Conservation (phyloP, 2,329 filamentous ascomycete genomes). For the Myriosclerotinia curreyana region DNA sequence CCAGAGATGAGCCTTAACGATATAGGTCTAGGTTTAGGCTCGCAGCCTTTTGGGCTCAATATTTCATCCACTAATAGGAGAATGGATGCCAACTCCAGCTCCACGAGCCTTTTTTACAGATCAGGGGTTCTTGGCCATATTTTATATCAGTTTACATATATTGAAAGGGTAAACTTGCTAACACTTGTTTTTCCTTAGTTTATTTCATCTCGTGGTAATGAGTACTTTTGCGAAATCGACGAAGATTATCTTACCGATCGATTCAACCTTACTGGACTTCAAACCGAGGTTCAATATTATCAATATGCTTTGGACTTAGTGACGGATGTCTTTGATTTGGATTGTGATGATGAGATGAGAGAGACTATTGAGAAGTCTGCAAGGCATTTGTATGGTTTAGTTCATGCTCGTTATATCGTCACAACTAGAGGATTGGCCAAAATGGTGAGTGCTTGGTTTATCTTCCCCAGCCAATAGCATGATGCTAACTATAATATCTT, state of each 20-base stretch:
- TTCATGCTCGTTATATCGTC: conserved; percentile 95
- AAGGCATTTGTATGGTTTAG: conserved; percentile 89
- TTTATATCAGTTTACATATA: conserved; percentile 9
- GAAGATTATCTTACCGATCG: conserved; percentile 97
- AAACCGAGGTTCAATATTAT: conserved; percentile 97
- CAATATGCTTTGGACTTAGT: conserved; percentile 97
- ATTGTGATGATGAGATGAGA: conserved; percentile 97
- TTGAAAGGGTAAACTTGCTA: conserved; percentile 15
- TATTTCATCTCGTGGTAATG: conserved; percentile 94
- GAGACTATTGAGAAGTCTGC: conserved; percentile 98
- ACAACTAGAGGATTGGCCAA: conserved; percentile 91
- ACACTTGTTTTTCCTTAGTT: conserved; percentile 59
- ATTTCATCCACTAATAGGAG: neutral
- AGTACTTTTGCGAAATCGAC: conserved; percentile 99
- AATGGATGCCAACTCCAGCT: neutral
- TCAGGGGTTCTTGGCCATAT: conserved; percentile 10
- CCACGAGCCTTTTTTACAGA: neutral
- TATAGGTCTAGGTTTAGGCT: too few species aligned
- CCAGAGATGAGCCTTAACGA: too few species aligned
- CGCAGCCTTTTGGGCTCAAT: neutral
- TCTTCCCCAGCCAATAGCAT: neutral
- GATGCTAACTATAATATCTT: conserved; percentile 26
- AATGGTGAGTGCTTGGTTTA: conserved; percentile 64
- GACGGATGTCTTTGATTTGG: conserved; percentile 96
- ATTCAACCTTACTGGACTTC: conserved; percentile 95